phyloP scores from a whole-genome alignment of 2,329 filamentous ascomycete species.

The Daldinia sp. region DNA sequence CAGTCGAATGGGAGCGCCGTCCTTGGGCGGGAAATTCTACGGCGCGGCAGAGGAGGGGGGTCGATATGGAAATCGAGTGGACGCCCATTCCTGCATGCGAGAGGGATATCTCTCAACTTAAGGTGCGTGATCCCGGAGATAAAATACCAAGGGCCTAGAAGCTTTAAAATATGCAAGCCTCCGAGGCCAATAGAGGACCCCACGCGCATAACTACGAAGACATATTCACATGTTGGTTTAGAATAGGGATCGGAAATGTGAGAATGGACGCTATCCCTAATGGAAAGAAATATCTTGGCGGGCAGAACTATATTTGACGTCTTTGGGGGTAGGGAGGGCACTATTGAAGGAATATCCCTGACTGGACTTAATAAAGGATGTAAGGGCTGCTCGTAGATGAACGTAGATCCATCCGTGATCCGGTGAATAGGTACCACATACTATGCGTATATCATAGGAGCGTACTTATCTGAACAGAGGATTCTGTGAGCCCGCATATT shows the following conservation, averaged over 20 bases:
- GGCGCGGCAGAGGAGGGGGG: slow-evolving; percentile 6
- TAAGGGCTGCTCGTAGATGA: background rate
- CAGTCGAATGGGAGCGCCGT: background rate
- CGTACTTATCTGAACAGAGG: no score
- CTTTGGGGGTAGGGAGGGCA: background rate
- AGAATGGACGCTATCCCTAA: no score
- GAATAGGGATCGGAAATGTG: no score
- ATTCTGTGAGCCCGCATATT: no score
- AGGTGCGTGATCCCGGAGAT: background rate
- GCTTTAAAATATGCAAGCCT: background rate
- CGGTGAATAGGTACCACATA: no score
- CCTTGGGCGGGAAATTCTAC: background rate
- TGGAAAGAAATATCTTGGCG: background rate
- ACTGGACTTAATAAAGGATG: background rate
- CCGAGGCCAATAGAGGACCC: background rate
- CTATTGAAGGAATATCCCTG: background rate
- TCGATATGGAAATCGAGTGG: slow-evolving; percentile 1
- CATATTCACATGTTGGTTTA: no score
- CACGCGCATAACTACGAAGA: no score
- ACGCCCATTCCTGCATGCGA: slow-evolving; percentile 7
- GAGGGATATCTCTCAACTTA: background rate
- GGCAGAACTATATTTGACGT: background rate
- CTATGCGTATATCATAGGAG: no score
- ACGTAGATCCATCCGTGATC: no score
- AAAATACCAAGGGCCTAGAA: background rate